These are phyloP conservation scores for Penicillium freii DNA, from an alignment of 2,329 filamentous ascomycete genomes.

Conservation along the genomic window DNA sequence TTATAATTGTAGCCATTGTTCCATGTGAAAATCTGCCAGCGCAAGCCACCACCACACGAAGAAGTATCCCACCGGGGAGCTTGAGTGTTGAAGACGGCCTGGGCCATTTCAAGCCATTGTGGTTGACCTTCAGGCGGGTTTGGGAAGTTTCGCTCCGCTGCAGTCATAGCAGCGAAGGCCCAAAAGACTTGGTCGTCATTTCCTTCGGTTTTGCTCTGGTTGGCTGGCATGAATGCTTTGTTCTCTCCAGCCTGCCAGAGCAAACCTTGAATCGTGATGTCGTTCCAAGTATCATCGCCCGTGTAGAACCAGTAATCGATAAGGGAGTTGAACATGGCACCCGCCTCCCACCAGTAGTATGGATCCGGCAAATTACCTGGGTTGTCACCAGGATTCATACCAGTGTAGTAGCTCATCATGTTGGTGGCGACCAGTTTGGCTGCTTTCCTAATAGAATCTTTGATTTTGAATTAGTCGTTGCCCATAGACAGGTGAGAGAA, in stretches of 20 bases:
- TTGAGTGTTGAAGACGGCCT: constrained; percentile 79
- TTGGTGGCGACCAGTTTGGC: constrained; percentile 46
- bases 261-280: constrained; percentile 37
- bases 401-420: constrained; percentile 55
- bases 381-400: constrained; percentile 47
- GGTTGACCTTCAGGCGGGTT: constrained; percentile 54
- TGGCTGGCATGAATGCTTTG: constrained; percentile 43
- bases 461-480: background rate
- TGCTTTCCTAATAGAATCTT: constrained; percentile 50
- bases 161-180: constrained; percentile 57
- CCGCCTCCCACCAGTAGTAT: constrained; percentile 48
- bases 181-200: constrained; percentile 61
- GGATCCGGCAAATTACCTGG: constrained; percentile 53
- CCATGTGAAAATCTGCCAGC: constrained; percentile 37
- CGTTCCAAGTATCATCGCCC: constrained; percentile 42
- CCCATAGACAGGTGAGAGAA: background rate
- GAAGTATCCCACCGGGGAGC: constrained; percentile 65
- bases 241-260: constrained; percentile 40
- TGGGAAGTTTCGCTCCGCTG: constrained; percentile 49
- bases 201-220: constrained; percentile 46
- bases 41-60: constrained; percentile 68
- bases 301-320: constrained; percentile 47
- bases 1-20: constrained; percentile 37
- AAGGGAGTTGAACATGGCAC: constrained; percentile 43
- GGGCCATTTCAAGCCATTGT: constrained; percentile 74